phyloP scores from a whole-genome alignment of 169 alveolate genomes.

The Plasmodium chabaudi region DNA sequence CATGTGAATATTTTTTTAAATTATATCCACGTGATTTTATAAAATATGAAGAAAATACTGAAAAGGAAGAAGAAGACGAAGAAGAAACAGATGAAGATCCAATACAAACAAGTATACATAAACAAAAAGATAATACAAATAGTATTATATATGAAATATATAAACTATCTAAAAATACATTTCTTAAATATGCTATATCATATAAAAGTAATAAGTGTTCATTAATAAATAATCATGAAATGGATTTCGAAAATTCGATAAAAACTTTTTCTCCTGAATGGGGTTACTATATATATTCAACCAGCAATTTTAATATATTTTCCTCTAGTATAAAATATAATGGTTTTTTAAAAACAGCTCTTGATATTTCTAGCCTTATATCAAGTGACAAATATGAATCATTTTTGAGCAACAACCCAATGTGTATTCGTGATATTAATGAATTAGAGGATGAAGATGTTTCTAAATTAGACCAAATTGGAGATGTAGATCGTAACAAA shows the following conservation, averaged over 20 bases:
- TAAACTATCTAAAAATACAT: conserved; percentile 37
- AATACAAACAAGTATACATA: no score
- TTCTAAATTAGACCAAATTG: not conserved
- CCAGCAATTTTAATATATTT: conserved; percentile 68
- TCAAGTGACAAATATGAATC: conserved; percentile 1
- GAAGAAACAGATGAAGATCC: not conserved
- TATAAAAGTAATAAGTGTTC: conserved; percentile 55
- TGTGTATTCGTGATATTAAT: not conserved
- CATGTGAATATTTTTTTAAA: conserved; percentile 29
- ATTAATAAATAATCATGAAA: conserved; percentile 30
- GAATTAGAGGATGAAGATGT: not conserved
- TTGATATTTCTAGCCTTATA: conserved; percentile 21
- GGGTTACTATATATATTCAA: conserved; percentile 69
- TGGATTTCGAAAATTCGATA: conserved; percentile 30
- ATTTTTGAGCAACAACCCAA: not conserved
- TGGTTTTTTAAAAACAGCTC: conserved; percentile 39
- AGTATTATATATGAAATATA: conserved; percentile 6
- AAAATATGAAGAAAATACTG: not conserved
- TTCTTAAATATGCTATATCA: conserved; percentile 27
- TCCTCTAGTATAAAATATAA: conserved; percentile 38
- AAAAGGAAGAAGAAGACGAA: not conserved
- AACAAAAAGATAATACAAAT: not conserved
- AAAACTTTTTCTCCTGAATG: conserved; percentile 60
- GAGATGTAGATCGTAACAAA: no score
- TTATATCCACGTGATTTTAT: conserved; percentile 16